These are phyloP conservation scores for Dalbergia cultrata DNA, from an alignment of 306 rosid species.

Conservation along the genomic window DNA sequence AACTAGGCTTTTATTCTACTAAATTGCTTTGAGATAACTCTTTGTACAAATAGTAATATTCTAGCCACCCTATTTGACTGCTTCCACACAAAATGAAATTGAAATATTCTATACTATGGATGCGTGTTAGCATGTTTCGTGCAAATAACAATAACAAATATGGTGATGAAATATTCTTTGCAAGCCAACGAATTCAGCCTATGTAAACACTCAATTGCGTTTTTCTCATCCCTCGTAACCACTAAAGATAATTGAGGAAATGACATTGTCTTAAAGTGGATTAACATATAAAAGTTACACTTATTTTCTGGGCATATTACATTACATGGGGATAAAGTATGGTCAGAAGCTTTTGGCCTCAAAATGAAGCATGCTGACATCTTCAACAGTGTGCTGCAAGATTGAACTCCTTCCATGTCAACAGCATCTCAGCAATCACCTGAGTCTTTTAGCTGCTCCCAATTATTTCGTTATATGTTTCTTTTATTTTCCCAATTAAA, in stretches of 20 bases:
- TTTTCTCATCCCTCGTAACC: conserved; percentile 22
- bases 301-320: conserved; percentile 48
- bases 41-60: no score
- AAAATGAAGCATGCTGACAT: conserved; percentile 53
- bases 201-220: background rate
- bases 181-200: conserved; percentile 13
- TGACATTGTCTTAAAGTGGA: conserved; percentile 40
- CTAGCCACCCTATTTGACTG: no score
- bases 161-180: background rate
- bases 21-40: no score
- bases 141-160: background rate
- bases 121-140: background rate
- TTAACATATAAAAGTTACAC: conserved; percentile 48
- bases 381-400: conserved; percentile 55
- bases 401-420: conserved; percentile 47
- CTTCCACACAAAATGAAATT: background rate
- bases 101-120: background rate
- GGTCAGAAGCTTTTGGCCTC: conserved; percentile 53
- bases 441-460: conserved; percentile 73
- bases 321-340: conserved; percentile 42
- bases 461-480: conserved; percentile 62
- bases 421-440: conserved; percentile 47
- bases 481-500: conserved; percentile 67
- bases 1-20: no score
- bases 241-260: conserved; percentile 32